A percentile compares a stretch with the other conserved stretches of the same genome.
phyloP scores from a whole-genome alignment of 805 yeast genomes.

The Ogataea pignaliae region DNA sequence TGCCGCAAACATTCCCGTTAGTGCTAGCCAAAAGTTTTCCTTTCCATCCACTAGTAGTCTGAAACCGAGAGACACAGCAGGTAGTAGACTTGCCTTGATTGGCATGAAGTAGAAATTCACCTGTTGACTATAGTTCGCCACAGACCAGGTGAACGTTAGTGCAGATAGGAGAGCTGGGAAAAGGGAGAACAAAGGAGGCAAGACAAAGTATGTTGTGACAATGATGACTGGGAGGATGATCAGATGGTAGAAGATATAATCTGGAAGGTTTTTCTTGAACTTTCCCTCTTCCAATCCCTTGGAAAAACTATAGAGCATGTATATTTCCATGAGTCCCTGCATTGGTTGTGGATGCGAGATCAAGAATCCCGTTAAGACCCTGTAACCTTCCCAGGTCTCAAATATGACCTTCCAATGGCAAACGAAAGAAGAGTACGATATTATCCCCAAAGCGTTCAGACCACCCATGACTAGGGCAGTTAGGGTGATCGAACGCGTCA shows the following conservation, averaged over 20 bases:
- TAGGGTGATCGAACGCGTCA: constrained; percentile 53
- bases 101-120: constrained; percentile 52
- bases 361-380: constrained; percentile 47
- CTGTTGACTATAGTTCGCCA: constrained; percentile 47
- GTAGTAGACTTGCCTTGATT: constrained; percentile 51
- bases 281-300: constrained; percentile 51
- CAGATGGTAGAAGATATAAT: constrained; percentile 51
- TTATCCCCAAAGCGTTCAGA: constrained; percentile 29
- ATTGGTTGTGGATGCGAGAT: constrained; percentile 38
- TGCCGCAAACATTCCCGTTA: constrained; percentile 51
- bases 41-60: constrained; percentile 42
- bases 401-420: constrained; percentile 30
- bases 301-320: constrained; percentile 54
- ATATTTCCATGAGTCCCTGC: constrained; percentile 47
- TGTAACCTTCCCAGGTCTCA: constrained; percentile 37
- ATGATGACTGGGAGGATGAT: constrained; percentile 45
- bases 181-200: constrained; percentile 27
- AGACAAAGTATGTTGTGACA: constrained; percentile 25
- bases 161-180: constrained; percentile 45
- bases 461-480: constrained; percentile 43
- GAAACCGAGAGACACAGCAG: constrained; percentile 39
- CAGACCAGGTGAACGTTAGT: constrained; percentile 58
- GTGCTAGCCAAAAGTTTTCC: constrained; percentile 34
- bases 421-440: constrained; percentile 19
- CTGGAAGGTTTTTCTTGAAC: constrained; percentile 45